Conservation (phyloP, 495 filamentous ascomycete species). For the Lasiosphaeriaceae sp. region DNA sequence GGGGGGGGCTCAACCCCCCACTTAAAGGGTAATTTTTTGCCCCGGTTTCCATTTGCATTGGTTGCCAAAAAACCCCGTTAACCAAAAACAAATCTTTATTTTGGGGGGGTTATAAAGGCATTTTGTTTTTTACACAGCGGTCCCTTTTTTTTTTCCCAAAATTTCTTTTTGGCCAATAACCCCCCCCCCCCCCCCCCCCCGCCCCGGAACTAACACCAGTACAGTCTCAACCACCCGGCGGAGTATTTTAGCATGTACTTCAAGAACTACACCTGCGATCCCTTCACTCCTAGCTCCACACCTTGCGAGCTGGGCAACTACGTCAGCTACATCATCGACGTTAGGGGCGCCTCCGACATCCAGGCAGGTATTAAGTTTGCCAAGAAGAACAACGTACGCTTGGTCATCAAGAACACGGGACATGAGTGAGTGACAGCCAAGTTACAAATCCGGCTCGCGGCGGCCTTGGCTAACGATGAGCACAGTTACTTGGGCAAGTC, state of each 20-base stretch:
- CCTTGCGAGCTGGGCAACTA: constrained; percentile 53
- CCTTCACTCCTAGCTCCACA: constrained; percentile 37
- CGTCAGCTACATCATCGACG: constrained; percentile 51
- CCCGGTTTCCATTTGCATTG: too few relatives aligned
- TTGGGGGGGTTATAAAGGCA: too few relatives aligned
- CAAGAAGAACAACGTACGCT: constrained; percentile 27
- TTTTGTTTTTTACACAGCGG: too few relatives aligned
- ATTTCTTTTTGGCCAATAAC: too few relatives aligned
- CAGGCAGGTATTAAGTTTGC: constrained; percentile 46
- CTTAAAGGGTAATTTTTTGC: too few relatives aligned
- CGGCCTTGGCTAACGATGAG: neutral
- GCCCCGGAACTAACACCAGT: too few relatives aligned
- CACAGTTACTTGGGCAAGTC: constrained; percentile 41
- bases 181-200: too few relatives aligned
- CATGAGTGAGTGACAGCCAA: neutral
- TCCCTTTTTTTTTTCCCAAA: too few relatives aligned
- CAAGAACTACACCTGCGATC: constrained; percentile 52
- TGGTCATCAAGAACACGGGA: constrained; percentile 42
- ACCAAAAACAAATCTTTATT: too few relatives aligned
- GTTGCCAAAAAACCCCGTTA: too few relatives aligned
- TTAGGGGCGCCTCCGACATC: constrained; percentile 34
- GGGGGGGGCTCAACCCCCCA: too few relatives aligned
- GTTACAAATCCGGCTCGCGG: neutral
- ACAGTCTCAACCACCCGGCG: too few relatives aligned
- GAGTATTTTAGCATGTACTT: constrained; percentile 42